phyloP scores from a whole-genome alignment of 2,329 filamentous ascomycete species.

The Fusarium neocosmosporiellum region DNA sequence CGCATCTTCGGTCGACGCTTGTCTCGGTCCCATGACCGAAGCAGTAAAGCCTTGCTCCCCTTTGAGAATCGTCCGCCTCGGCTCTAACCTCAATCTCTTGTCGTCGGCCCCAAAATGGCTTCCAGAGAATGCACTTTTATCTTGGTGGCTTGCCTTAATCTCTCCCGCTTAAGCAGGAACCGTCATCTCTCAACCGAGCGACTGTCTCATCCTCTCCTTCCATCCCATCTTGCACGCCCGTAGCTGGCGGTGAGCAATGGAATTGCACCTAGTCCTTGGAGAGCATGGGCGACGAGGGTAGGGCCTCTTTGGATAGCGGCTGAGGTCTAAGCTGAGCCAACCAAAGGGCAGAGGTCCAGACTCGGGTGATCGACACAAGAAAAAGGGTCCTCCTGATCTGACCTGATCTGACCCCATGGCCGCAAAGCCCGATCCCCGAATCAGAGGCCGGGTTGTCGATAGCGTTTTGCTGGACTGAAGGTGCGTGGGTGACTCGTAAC shows the following conservation, averaged over 20 bases:
- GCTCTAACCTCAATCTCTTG: slow-evolving; percentile 14
- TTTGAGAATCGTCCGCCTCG: slow-evolving; percentile 18
- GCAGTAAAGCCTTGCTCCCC: slow-evolving; percentile 10
- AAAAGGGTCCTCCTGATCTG: slow-evolving; percentile 35
- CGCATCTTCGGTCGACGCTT: not conserved
- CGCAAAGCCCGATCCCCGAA: slow-evolving; percentile 15
- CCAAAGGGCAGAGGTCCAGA: slow-evolving; percentile 8
- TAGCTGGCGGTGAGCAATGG: not conserved
- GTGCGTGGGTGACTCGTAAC: slow-evolving; percentile 1
- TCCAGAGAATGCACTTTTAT: slow-evolving; percentile 14
- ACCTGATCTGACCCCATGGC: slow-evolving; percentile 28
- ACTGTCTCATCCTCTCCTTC: slow-evolving; percentile 26
- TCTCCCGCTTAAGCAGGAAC: slow-evolving; percentile 17
- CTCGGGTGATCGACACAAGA: slow-evolving; percentile 35
- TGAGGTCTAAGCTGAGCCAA: slow-evolving; percentile 23
- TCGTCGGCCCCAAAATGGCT: not conserved
- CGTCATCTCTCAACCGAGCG: slow-evolving; percentile 7
- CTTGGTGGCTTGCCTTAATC: slow-evolving; percentile 30
- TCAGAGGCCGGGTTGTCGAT: slow-evolving; percentile 14
- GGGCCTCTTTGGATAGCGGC: not conserved
- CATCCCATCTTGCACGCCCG: not conserved
- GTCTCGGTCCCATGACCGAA: slow-evolving; percentile 27
- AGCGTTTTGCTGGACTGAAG: not conserved
- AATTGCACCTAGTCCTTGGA: not conserved
- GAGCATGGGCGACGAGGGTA: not conserved